Percentiles rank a stretch among this genome's conserved stretches.
These are phyloP conservation scores for Aureobasidium lini DNA, from an alignment of 2,329 filamentous ascomycete genomes.

Conservation along the genomic window DNA sequence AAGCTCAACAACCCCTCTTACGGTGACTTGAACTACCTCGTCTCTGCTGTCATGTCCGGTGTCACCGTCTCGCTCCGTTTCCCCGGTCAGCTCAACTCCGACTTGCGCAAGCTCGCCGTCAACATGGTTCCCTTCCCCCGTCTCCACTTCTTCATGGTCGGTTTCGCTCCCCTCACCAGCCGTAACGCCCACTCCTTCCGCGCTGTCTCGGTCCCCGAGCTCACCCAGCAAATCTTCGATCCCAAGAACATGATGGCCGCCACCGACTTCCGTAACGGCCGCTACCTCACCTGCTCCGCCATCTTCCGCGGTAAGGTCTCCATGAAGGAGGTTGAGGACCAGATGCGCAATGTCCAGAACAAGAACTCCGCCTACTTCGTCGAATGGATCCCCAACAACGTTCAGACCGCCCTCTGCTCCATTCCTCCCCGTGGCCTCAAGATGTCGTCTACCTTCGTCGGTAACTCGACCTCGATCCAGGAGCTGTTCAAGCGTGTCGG, in stretches of 20 bases:
- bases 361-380: slow-evolving; percentile 99
- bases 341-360: slow-evolving; percentile 99
- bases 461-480: slow-evolving; percentile 99
- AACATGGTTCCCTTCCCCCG: slow-evolving; percentile 99
- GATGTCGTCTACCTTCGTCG: slow-evolving; percentile 99
- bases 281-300: slow-evolving; percentile 98
- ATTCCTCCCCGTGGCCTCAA: slow-evolving; percentile 95
- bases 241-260: slow-evolving; percentile 99
- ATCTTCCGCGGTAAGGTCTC: slow-evolving; percentile 99
- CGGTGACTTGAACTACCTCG: slow-evolving; percentile 98
- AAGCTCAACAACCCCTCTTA: slow-evolving; percentile 99
- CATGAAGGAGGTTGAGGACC: slow-evolving; percentile 99
- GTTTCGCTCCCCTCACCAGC: slow-evolving; percentile 96
- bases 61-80: slow-evolving; percentile 98
- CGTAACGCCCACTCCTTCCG: slow-evolving; percentile 90
- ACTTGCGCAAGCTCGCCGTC: slow-evolving; percentile 97
- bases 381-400: slow-evolving; percentile 99
- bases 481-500: slow-evolving; percentile 99
- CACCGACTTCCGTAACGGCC: slow-evolving; percentile 98
- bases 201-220: slow-evolving; percentile 91
- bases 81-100: slow-evolving; percentile 99
- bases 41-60: slow-evolving; percentile 99
- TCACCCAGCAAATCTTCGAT: slow-evolving; percentile 99
- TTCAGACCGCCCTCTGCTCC: slow-evolving; percentile 98
- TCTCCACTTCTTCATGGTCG: slow-evolving; percentile 99